These are phyloP conservation scores for Dictyostelium gargantuum DNA, from an alignment of 208 protist species.

Conservation along the genomic window DNA sequence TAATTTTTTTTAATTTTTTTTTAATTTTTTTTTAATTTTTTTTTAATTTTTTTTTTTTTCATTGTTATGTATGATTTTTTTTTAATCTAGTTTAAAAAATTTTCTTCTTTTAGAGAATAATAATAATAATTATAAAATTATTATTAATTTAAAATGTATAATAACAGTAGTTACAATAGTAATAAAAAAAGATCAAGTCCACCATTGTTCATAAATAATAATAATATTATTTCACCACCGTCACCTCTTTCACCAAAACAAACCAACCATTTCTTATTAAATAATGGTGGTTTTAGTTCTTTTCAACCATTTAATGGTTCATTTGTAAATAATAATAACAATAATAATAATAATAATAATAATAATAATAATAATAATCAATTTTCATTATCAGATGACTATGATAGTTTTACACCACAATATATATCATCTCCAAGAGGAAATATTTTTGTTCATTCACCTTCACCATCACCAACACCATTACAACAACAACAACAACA, in stretches of 20 bases:
- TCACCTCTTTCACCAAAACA: slow-evolving; percentile 6
- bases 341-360: no score
- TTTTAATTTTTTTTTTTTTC: background rate
- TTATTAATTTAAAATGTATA: background rate
- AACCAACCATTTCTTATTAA: background rate
- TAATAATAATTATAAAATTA: background rate
- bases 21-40: background rate
- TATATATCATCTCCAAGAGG: background rate
- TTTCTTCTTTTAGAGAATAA: background rate
- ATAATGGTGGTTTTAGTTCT: background rate
- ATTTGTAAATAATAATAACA: background rate
- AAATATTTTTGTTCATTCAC: no score
- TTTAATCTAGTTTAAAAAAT: background rate
- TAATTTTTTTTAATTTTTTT: background rate
- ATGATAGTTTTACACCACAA: background rate
- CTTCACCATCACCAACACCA: background rate
- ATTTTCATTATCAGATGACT: background rate
- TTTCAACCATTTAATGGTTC: background rate
- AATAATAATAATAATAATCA: background rate
- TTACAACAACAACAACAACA: background rate
- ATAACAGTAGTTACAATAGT: background rate
- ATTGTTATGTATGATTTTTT: background rate
- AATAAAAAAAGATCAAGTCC: background rate
- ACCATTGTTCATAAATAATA: background rate
- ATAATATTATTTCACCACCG: background rate